A percentile compares a stretch with the other conserved stretches of the same genome.
Evolutionary conservation across 176 grass and related monocot genomes (phyloP).

Genomic region (Avena insularis): DNA sequence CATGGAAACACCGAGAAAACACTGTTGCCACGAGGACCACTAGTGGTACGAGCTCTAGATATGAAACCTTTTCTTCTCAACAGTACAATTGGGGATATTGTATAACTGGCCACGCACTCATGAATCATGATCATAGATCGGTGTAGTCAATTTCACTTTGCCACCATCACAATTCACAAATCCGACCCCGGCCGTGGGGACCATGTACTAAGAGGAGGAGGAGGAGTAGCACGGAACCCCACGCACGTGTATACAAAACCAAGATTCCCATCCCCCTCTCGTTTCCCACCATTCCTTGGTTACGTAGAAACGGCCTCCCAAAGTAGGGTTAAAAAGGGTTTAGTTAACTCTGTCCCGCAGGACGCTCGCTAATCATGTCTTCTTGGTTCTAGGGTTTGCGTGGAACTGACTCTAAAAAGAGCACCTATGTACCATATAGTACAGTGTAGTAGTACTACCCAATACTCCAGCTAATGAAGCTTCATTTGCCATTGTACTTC

Average conservation of each 20-base stretch:
- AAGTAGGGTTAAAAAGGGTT: constrained; percentile 60
- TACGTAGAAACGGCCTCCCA: constrained; percentile 54
- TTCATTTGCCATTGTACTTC: too few relatives aligned
- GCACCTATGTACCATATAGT: background rate
- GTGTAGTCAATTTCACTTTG: constrained; percentile 46
- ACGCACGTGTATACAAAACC: constrained; percentile 44
- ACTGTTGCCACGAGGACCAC: background rate
- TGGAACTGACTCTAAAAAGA: too few relatives aligned
- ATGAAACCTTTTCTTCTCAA: background rate
- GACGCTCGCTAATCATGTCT: constrained; percentile 41
- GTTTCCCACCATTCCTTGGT: constrained; percentile 53
- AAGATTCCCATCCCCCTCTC: constrained; percentile 48
- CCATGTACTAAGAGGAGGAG: background rate
- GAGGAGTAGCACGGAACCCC: constrained; percentile 22
- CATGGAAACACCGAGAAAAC: background rate
- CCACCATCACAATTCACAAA: constrained; percentile 47
- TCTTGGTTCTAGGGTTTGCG: background rate
- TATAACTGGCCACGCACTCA: constrained; percentile 23
- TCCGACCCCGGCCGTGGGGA: constrained; percentile 27
- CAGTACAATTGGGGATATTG: background rate
- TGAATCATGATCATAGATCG: constrained; percentile 2
- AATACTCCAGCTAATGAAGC: background rate
- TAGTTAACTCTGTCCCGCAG: constrained; percentile 25
- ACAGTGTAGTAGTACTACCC: too few relatives aligned
- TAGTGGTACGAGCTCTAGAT: background rate